Percentiles rank a stretch among this genome's conserved stretches.
These are phyloP conservation scores for Colletotrichum lupini DNA, from an alignment of 2,329 filamentous ascomycete species.

Conservation along the genomic window DNA sequence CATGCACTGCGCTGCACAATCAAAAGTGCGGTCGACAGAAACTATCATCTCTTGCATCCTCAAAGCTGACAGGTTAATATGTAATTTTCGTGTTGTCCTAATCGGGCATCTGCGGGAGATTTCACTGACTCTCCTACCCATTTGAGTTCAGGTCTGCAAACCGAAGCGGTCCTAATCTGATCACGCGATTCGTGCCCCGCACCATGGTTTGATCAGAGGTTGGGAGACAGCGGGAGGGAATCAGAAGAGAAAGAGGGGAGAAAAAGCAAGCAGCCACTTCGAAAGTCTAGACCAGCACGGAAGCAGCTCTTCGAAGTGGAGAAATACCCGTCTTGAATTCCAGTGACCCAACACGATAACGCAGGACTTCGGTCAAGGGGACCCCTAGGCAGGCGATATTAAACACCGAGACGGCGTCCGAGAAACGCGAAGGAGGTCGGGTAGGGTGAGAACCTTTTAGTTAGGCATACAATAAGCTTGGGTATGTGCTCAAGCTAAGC, in stretches of 20 bases:
- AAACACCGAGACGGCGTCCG: not conserved
- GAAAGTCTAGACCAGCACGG: not conserved
- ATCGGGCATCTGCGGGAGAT: not conserved
- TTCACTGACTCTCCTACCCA: no score
- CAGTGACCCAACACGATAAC: no score
- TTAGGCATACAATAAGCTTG: no score
- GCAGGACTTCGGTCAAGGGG: no score
- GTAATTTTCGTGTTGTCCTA: not conserved
- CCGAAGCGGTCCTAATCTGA: not conserved
- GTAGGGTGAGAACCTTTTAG: not conserved
- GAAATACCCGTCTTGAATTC: not conserved
- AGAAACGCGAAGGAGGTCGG: not conserved
- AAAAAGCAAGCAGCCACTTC: not conserved
- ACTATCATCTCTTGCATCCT: not conserved
- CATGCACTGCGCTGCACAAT: no score
- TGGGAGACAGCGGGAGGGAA: not conserved
- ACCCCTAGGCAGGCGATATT: not conserved
- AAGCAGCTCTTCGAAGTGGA: not conserved
- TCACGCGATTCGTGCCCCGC: not conserved
- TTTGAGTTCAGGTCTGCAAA: not conserved
- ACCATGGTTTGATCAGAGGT: not conserved
- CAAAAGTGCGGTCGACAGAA: not conserved
- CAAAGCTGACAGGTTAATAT: not conserved
- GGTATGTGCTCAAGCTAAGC: not conserved
- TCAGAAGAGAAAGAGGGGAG: not conserved